Evolutionary conservation across 2,329 filamentous ascomycete genomes (phyloP).

Genomic region (Pseudogymnoascus sp.): DNA sequence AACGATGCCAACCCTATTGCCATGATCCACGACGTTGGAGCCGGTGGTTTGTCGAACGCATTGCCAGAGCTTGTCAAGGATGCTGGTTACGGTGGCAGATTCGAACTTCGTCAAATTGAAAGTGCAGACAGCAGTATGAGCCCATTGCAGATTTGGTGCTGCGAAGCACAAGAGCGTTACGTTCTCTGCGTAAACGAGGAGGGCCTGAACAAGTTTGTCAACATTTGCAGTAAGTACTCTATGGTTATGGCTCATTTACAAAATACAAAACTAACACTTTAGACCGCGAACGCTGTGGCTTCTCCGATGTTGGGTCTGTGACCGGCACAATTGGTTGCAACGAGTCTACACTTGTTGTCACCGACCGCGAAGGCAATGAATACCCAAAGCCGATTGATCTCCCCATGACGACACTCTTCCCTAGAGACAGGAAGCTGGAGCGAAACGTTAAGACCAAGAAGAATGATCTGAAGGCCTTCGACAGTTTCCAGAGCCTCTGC

Average conservation of each 20-base stretch:
- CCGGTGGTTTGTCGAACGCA: constrained; percentile 75
- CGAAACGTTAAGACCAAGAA: constrained; percentile 63
- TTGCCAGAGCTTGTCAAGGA: constrained; percentile 88
- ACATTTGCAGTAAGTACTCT: constrained; percentile 45
- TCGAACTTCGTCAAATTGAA: constrained; percentile 90
- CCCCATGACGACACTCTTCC: constrained; percentile 81
- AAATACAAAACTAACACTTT: constrained; percentile 24
- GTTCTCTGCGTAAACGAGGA: constrained; percentile 81
- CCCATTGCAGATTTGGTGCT: constrained; percentile 95
- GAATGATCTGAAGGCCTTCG: constrained; percentile 60
- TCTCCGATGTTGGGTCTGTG: constrained; percentile 81
- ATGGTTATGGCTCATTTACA: neutral
- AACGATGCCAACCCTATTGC: constrained; percentile 82
- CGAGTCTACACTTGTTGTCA: constrained; percentile 65
- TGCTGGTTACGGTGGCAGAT: constrained; percentile 79
- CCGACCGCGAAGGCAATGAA: constrained; percentile 67
- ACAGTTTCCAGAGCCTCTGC: constrained; percentile 52
- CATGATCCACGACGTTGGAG: constrained; percentile 96
- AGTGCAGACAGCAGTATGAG: constrained; percentile 87
- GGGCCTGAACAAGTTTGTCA: constrained; percentile 65
- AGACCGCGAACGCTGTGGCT: constrained; percentile 81
- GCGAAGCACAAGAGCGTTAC: constrained; percentile 93
- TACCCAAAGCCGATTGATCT: constrained; percentile 77
- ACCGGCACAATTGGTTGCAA: constrained; percentile 52
- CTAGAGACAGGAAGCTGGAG: constrained; percentile 75